phyloP scores from a whole-genome alignment of 345 rosid genomes.

The Laguncularia racemosa region DNA sequence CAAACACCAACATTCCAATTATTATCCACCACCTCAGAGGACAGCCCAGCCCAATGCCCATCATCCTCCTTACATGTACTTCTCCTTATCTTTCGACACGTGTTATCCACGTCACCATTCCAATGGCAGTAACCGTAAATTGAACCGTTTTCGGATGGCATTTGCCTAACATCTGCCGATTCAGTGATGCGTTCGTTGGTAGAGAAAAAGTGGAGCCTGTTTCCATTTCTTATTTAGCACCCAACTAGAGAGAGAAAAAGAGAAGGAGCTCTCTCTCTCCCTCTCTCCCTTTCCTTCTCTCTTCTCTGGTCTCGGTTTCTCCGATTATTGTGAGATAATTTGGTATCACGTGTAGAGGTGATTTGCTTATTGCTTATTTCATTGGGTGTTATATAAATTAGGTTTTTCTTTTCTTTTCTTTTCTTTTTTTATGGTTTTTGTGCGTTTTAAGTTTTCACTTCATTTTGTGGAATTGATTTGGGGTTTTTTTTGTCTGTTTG shows the following conservation, averaged over 20 bases:
- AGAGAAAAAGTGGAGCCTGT: conserved; percentile 8
- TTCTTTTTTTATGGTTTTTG: not conserved
- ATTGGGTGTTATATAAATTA: not conserved
- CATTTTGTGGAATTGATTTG: too few species aligned
- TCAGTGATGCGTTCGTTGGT: conserved; percentile 16
- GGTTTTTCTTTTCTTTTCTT: too few species aligned
- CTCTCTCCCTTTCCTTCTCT: not conserved
- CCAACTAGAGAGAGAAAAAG: not conserved
- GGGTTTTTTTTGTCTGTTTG: too few species aligned
- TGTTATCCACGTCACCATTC: too few species aligned
- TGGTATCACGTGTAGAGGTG: conserved; percentile 3
- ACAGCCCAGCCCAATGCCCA: too few species aligned
- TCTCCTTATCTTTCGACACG: too few species aligned
- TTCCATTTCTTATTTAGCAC: not conserved
- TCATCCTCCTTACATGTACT: too few species aligned
- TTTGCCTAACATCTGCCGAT: conserved; percentile 1
- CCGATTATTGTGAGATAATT: not conserved
- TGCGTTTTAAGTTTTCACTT: too few species aligned
- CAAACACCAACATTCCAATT: too few species aligned
- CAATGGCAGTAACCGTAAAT: conserved; percentile 1
- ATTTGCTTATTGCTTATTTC: not conserved
- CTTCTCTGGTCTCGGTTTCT: conserved; percentile 5
- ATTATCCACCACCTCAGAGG: too few species aligned
- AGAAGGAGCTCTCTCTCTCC: not conserved
- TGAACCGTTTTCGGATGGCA: conserved; percentile 1